These are phyloP conservation scores for Botryosphaeria dothidea DNA, from an alignment of 2,329 filamentous ascomycete genomes.

Conservation along the genomic window DNA sequence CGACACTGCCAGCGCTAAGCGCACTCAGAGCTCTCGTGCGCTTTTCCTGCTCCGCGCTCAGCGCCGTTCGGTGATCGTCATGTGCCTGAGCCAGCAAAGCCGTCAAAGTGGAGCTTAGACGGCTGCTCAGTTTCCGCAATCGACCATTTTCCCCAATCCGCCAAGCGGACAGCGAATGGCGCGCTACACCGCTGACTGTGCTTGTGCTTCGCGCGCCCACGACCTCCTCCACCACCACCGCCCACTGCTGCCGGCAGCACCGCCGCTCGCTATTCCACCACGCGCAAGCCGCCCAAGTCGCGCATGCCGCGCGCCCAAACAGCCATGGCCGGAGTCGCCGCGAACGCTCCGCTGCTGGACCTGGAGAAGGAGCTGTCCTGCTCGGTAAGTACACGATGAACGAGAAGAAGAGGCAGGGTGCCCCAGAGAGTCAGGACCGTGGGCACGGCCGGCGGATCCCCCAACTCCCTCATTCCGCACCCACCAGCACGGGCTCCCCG, in stretches of 20 bases:
- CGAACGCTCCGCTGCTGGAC: conserved; percentile 46
- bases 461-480: conserved; percentile 1
- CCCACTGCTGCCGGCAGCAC: conserved; percentile 9
- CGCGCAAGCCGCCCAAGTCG: neutral
- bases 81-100: neutral
- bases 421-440: neutral
- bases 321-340: neutral
- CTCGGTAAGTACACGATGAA: conserved; percentile 68
- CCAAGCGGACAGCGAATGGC: conserved; percentile 14
- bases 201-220: conserved; percentile 6
- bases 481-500: conserved; percentile 1
- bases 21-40: neutral
- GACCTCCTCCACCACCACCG: neutral
- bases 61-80: neutral
- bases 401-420: neutral
- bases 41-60: neutral
- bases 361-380: conserved; percentile 93
- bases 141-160: neutral
- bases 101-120: neutral
- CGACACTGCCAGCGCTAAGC: neutral
- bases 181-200: conserved; percentile 15
- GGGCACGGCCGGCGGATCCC: conserved; percentile 14
- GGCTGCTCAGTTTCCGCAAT: conserved; percentile 1
- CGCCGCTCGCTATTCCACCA: neutral
- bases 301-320: conserved; percentile 3